Evolutionary conservation across 805 yeast species (phyloP), one percentile per base, ranked within the genome.

Genomic region (Barnettozyma salicaria): DNA sequence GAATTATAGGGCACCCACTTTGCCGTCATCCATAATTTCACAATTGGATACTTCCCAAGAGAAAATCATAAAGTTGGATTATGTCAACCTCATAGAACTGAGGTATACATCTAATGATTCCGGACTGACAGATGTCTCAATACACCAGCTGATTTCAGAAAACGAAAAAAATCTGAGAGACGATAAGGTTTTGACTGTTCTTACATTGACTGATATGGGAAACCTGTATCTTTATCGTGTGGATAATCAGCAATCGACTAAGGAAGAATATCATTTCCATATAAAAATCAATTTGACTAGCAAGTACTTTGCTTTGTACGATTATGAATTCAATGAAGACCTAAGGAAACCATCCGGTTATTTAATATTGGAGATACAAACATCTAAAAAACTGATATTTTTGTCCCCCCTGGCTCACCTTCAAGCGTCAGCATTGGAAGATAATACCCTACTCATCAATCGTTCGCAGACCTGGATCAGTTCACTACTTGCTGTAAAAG

Each of bases 271-370:
- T n/a, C 18, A 26, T 19, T 46, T 44, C 21, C 37, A 49, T 16
- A 50, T 59, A 24, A 68, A 68, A 19, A 66, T 73, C 25, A 68
- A 61, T 36, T 48, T 70, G 21, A 69, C 74, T 0, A 75, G 72
- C 47, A 60, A 64, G 30, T 64, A 74, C 45, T 75, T 82, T 37
- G 83, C 84, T 51, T 77, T 83, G 79, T 83, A 82, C 54, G 90
- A 82, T 57, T 81, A 79, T 57, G 90, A 82, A 54, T 82, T 83
- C 57, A 79, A 77, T 44, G 83, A 76, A 40, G 20, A 27, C 13
- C 8, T 24, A 14, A 62, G 59, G 14, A 65, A 65, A 6, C 65
- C 65, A 18, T 70, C 65, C 38, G 92, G 90, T 0, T 80, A 74
- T 48, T 60, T 81, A 31, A 78, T 80, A 10, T 52, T 82, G 20